These are phyloP conservation scores for Phytopythium ostracodes DNA, from an alignment of 352 stramenopile species.

Conservation along the genomic window DNA sequence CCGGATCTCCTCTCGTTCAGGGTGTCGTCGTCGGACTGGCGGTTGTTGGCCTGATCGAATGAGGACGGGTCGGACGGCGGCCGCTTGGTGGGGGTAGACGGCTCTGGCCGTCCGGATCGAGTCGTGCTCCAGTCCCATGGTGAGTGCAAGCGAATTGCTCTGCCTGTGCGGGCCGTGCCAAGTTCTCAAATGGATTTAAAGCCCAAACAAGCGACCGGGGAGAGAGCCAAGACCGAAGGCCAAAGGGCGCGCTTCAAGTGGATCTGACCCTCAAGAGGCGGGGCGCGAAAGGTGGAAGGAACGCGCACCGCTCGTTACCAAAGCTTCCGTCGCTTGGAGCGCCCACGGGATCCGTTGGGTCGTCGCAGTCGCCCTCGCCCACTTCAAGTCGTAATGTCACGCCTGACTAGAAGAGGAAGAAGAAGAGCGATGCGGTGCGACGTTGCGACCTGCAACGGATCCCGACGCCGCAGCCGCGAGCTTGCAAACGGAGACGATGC, in stretches of 20 bases:
- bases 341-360: background rate
- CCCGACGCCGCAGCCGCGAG: background rate
- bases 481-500: no score
- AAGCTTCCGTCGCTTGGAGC: background rate
- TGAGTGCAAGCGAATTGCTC: background rate
- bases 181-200: background rate
- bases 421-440: background rate
- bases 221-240: background rate
- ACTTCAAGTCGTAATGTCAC: background rate
- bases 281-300: background rate
- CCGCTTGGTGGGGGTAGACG: background rate
- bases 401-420: background rate
- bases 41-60: background rate
- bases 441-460: background rate
- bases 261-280: conserved; percentile 1
- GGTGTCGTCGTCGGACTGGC: background rate
- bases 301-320: background rate
- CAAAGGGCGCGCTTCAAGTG: conserved; percentile 2
- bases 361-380: background rate
- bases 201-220: background rate
- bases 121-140: conserved; percentile 2
- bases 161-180: background rate
- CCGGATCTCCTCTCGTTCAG: conserved; percentile 7
- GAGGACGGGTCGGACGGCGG: background rate
- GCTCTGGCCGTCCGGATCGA: background rate